Conservation (phyloP, 306 rosid genomes). For the Rosa chinensis region DNA sequence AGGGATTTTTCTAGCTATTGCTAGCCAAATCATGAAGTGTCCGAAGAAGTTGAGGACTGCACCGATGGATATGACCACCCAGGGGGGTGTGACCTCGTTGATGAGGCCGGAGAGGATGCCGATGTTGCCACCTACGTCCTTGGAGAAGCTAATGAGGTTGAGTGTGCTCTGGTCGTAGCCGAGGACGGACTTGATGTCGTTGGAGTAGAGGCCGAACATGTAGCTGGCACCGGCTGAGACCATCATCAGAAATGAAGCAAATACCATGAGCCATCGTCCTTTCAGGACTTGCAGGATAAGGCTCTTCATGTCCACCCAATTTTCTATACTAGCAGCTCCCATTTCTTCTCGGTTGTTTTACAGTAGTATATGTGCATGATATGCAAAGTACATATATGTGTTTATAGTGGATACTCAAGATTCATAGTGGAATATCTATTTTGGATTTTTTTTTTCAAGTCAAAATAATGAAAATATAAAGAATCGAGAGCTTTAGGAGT, state of each 20-base stretch:
- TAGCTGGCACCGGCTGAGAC: conserved; percentile 43
- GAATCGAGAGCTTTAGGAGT: no score
- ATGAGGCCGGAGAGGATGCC: conserved; percentile 38
- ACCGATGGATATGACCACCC: conserved; percentile 46
- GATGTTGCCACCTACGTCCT: conserved; percentile 37
- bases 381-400: no score
- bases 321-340: not conserved
- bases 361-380: not conserved
- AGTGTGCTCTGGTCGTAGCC: conserved; percentile 50
- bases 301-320: conserved; percentile 4
- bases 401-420: no score
- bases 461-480: no score
- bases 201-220: conserved; percentile 46
- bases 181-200: conserved; percentile 35
- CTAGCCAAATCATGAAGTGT: conserved; percentile 81
- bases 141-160: conserved; percentile 43
- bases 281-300: conserved; percentile 23
- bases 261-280: conserved; percentile 44
- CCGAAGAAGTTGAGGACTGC: conserved; percentile 62
- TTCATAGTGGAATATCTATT: no score
- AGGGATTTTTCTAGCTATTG: conserved; percentile 36
- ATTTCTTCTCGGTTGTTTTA: not conserved
- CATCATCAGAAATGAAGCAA: conserved; percentile 43
- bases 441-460: no score
- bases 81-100: conserved; percentile 40